Percentiles rank a stretch among this genome's conserved stretches.
Conservation (phyloP, 768 basidiomycete genomes). For the Trametes cubensis region DNA sequence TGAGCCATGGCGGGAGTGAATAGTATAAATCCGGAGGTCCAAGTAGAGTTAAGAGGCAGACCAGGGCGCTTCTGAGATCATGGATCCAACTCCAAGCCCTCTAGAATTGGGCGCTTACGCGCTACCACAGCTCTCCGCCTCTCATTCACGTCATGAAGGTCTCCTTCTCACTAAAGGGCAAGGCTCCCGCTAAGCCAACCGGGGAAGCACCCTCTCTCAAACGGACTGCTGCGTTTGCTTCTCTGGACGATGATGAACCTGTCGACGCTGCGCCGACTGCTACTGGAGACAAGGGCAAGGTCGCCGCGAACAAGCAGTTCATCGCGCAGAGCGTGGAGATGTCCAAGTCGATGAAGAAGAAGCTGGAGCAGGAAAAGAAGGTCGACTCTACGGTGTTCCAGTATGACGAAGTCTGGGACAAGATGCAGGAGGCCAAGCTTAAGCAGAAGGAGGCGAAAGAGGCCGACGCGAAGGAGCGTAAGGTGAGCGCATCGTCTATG, state of each 20-base stretch:
- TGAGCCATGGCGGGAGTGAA: conserved; percentile 38
- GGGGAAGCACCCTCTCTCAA: conserved; percentile 52
- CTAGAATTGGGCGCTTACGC: not conserved
- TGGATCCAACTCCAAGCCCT: too few relatives aligned
- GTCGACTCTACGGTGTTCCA: conserved; percentile 86
- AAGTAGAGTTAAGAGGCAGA: too few relatives aligned
- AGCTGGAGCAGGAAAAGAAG: conserved; percentile 76
- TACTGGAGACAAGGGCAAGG: conserved; percentile 41
- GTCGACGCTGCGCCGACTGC: conserved; percentile 52
- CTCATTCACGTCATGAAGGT: conserved; percentile 66
- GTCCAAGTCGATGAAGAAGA: conserved; percentile 68
- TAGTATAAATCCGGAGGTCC: not conserved
- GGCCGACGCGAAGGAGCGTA: conserved; percentile 71
- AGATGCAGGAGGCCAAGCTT: conserved; percentile 86
- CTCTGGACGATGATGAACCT: conserved; percentile 64
- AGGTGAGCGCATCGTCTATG: conserved; percentile 50
- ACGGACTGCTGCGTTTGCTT: conserved; percentile 63
- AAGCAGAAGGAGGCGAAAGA: conserved; percentile 78
- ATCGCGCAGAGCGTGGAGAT: conserved; percentile 60
- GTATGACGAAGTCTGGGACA: conserved; percentile 96
- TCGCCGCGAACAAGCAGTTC: conserved; percentile 54
- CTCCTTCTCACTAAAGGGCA: conserved; percentile 76
- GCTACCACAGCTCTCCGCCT: not conserved
- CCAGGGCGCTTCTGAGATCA: too few relatives aligned
- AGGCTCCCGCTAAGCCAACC: conserved; percentile 54